phyloP scores from a whole-genome alignment of 805 yeast species.

The Jamesozyma spencerorum region DNA sequence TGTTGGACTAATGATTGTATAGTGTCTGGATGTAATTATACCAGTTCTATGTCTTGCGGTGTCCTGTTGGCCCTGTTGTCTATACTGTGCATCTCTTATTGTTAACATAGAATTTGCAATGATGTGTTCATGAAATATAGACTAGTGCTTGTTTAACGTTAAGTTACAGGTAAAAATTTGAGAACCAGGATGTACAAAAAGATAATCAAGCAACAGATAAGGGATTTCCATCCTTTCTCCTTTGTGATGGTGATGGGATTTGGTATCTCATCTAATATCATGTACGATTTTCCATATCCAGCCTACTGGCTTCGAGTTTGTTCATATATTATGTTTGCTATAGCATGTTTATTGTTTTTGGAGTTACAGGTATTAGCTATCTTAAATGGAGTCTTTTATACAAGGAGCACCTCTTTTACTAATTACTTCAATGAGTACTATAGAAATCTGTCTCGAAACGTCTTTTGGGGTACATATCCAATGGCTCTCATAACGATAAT shows the following conservation, averaged over 20 bases:
- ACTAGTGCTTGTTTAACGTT: too few relatives aligned
- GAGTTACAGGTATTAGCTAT: constrained; percentile 35
- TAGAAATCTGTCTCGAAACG: constrained; percentile 38
- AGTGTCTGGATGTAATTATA: too few relatives aligned
- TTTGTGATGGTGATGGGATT: constrained; percentile 80
- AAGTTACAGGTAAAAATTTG: too few relatives aligned
- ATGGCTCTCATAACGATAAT: constrained; percentile 71
- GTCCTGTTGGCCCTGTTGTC: too few relatives aligned
- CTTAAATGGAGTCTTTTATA: constrained; percentile 32
- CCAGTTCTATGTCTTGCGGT: too few relatives aligned
- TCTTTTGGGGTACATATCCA: constrained; percentile 67
- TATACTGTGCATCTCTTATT: too few relatives aligned
- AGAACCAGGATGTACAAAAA: too few relatives aligned
- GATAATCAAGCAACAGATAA: too few relatives aligned
- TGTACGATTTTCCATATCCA: constrained; percentile 58
- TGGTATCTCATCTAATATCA: constrained; percentile 58
- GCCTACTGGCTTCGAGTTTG: constrained; percentile 48
- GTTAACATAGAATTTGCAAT: too few relatives aligned
- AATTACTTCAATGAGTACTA: constrained; percentile 25
- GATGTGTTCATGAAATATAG: too few relatives aligned
- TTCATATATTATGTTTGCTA: constrained; percentile 55
- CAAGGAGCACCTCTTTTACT: constrained; percentile 13
- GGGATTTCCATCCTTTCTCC: constrained; percentile 42
- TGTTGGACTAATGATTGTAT: too few relatives aligned
- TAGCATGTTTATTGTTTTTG: constrained; percentile 43